Evolutionary conservation across 768 basidiomycete genomes (phyloP).

Genomic region (Phanerodontia chrysosporium): DNA sequence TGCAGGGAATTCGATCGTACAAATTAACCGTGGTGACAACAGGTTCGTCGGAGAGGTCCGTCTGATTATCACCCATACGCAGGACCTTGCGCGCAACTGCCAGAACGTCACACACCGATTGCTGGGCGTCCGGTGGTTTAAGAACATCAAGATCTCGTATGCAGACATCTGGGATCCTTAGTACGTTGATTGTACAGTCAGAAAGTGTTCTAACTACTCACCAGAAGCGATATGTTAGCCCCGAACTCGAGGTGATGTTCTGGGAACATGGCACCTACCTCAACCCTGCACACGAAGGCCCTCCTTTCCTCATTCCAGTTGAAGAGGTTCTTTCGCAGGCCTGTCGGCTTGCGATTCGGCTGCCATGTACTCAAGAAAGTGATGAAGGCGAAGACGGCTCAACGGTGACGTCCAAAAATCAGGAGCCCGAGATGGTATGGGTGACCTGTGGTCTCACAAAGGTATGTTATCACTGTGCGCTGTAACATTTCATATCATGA

Average conservation of each 20-base stretch:
- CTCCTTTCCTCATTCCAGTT: background rate
- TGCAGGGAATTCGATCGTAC: background rate
- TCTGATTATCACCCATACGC: background rate
- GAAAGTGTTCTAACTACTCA: background rate
- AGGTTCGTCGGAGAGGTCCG: slow-evolving; percentile 3
- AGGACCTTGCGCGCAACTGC: background rate
- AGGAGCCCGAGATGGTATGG: background rate
- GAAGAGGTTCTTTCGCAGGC: background rate
- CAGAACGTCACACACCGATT: background rate
- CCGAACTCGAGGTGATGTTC: slow-evolving; percentile 1
- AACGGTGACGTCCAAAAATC: too few relatives aligned
- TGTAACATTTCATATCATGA: too few relatives aligned
- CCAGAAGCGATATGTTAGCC: too few relatives aligned
- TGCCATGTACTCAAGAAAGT: background rate
- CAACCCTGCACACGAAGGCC: background rate
- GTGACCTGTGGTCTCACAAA: background rate
- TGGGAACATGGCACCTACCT: slow-evolving; percentile 4
- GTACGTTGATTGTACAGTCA: background rate
- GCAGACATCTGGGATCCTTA: background rate
- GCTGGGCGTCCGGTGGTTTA: slow-evolving; percentile 5
- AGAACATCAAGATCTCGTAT: background rate
- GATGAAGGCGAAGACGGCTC: background rate
- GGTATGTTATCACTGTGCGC: background rate
- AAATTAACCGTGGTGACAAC: background rate
- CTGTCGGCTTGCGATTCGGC: background rate